Base-by-base conservation (phyloP, 2,329 filamentous ascomycete genomes). In the Colletotrichum agaves region DNA sequence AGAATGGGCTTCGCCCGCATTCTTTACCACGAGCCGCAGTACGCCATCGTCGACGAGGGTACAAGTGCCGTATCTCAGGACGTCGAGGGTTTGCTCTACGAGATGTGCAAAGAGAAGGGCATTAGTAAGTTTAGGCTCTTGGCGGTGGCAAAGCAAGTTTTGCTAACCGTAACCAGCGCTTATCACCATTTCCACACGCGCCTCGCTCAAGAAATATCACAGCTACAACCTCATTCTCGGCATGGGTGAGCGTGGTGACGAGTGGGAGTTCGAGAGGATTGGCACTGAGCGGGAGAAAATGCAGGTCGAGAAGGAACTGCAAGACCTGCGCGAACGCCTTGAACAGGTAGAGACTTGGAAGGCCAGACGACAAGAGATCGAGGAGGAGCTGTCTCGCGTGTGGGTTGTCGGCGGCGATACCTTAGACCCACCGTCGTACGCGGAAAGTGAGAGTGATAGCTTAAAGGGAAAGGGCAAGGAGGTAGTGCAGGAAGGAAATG, bases 171-270 rank as follows among this genome's bases (percentile, higher is more conserved):
- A 2, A n/a, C 23, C 71, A 93, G 91, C 96, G 1, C 83, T 99
- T 3, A 96, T 99, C 73, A 99, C 96, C 0, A 95, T 99, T 68
- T 97, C 94, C 1, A 99, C 96, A 0, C 91, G 96, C 47, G 95
- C 93, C 13, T 97, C 93, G 21, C 86, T 99, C 65, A 98, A 98
- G 80, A 94, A 95, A 75, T 98, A 98, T 76, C 96, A 99, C 81
- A 94, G 90, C 0, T 98, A 90, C 80, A 97, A 97, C 73, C 88
- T 99, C 10, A 91, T 90, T 3, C 88, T 99, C 4, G 94, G 94
- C 31, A 82, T 92, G 67, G 95, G 94, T 58, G 89, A 92, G 15
- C 87, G 89, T 57, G 93, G 91, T n/a, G 91, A 93, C 61, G 91
- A 92, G 74, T 98, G 96, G 93, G 91, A 95, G 72, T 92, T 97